These are phyloP conservation scores for Syncephalastrum contaminatum DNA, from an alignment of 371 early-diverging fungal species.

Conservation along the genomic window DNA sequence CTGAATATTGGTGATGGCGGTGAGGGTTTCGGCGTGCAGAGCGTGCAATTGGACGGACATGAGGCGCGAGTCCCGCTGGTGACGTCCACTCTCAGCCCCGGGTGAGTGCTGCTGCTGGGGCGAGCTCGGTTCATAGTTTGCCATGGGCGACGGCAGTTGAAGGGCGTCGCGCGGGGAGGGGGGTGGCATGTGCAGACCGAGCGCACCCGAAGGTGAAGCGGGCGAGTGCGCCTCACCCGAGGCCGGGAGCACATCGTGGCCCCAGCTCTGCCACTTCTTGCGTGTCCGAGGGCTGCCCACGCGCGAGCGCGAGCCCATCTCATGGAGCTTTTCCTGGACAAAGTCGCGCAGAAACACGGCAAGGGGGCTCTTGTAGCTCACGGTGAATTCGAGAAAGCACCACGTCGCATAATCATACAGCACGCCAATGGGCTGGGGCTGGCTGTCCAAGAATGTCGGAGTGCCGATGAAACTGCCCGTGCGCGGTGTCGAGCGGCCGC, in stretches of 20 bases:
- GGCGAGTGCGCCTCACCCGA: neutral
- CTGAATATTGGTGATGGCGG: constrained; percentile 31
- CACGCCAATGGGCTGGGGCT: constrained; percentile 16
- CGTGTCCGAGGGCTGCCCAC: neutral
- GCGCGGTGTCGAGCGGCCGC: constrained; percentile 19
- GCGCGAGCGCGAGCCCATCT: constrained; percentile 8
- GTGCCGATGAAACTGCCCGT: constrained; percentile 11
- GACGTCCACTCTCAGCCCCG: too few relatives aligned
- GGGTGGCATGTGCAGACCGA: constrained; percentile 31
- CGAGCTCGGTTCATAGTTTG: constrained; percentile 11
- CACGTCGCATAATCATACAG: constrained; percentile 55
- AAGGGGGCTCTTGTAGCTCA: constrained; percentile 51
- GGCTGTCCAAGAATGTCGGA: neutral
- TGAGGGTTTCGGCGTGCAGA: constrained; percentile 32
- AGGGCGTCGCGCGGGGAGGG: constrained; percentile 5
- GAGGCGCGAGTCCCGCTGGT: neutral
- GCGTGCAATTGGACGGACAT: constrained; percentile 21
- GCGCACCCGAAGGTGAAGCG: constrained; percentile 18
- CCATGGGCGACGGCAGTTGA: neutral
- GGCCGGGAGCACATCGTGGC: constrained; percentile 5
- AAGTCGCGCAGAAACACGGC: constrained; percentile 49
- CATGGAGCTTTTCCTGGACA: constrained; percentile 44
- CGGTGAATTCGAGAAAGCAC: constrained; percentile 57
- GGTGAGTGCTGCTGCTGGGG: constrained; percentile 2
- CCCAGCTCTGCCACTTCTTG: constrained; percentile 29